Conservation (phyloP, 495 filamentous ascomycete genomes). For the Rhypophila decipiens region DNA sequence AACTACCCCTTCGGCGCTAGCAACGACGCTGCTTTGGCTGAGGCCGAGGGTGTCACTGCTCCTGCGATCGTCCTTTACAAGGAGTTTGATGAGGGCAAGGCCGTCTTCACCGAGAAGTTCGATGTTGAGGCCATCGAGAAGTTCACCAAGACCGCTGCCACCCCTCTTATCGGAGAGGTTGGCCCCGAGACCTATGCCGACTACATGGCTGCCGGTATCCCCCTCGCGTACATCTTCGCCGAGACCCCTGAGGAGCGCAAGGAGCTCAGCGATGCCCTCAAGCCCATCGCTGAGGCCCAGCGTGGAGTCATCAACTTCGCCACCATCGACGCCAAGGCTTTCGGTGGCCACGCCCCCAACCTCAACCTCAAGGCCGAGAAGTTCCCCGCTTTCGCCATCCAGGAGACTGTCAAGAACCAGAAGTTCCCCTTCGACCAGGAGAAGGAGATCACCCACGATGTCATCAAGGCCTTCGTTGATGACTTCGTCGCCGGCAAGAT, state of each 20-base stretch:
- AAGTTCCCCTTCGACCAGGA: constrained; percentile 93
- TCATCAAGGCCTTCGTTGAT: constrained; percentile 77
- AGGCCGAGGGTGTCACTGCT: constrained; percentile 79
- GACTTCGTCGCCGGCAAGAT: constrained; percentile 84
- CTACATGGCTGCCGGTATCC: constrained; percentile 93
- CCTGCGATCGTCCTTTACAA: constrained; percentile 95
- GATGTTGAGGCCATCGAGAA: constrained; percentile 65
- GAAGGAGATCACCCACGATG: constrained; percentile 68
- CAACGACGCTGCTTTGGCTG: constrained; percentile 74
- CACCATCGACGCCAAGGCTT: constrained; percentile 93
- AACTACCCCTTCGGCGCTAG: constrained; percentile 86
- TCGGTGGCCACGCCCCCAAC: constrained; percentile 92
- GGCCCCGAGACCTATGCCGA: constrained; percentile 94
- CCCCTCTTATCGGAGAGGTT: constrained; percentile 90
- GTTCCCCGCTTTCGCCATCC: constrained; percentile 97
- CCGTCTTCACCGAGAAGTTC: constrained; percentile 72
- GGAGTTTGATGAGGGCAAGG: constrained; percentile 95
- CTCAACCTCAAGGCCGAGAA: constrained; percentile 92
- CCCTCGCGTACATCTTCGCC: constrained; percentile 96
- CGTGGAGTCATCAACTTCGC: constrained; percentile 91
- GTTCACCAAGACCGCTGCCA: constrained; percentile 80
- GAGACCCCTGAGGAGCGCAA: constrained; percentile 87
- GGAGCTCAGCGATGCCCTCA: constrained; percentile 59
- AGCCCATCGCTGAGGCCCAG: constrained; percentile 61
- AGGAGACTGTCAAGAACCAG: constrained; percentile 90